phyloP scores from a whole-genome alignment of 129 eudicot genomes.

The Glebionis coronaria region DNA sequence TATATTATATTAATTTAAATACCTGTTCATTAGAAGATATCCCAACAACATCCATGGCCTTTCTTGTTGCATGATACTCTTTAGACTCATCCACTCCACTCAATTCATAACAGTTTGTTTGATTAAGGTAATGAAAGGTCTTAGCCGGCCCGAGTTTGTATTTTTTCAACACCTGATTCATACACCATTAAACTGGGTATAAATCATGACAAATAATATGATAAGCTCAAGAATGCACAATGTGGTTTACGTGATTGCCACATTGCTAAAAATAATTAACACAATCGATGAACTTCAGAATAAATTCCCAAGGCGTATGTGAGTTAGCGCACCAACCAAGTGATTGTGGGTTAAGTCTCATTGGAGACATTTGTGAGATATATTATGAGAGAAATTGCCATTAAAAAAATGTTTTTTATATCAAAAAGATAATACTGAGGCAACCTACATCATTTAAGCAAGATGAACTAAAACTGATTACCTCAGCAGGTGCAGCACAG shows the following conservation, averaged over 20 bases:
- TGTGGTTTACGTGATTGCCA: neutral
- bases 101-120: constrained; percentile 62
- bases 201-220: constrained; percentile 1
- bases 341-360: too few relatives aligned
- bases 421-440: neutral
- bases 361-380: too few relatives aligned
- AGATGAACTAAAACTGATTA: constrained; percentile 25
- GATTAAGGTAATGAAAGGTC: constrained; percentile 78
- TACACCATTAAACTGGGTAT: too few relatives aligned
- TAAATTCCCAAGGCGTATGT: too few relatives aligned
- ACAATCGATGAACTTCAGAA: neutral
- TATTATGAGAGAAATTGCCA: too few relatives aligned
- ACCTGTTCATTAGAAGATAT: constrained; percentile 86
- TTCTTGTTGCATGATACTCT: constrained; percentile 74
- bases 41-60: constrained; percentile 95
- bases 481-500: constrained; percentile 85
- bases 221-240: constrained; percentile 5
- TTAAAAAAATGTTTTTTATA: too few relatives aligned
- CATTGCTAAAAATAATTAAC: constrained; percentile 1
- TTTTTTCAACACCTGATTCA: constrained; percentile 50
- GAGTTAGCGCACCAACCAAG: too few relatives aligned
- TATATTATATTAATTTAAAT: constrained; percentile 2
- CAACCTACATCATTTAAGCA: neutral
- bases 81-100: constrained; percentile 64
- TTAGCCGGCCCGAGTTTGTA: constrained; percentile 70